Percentiles rank a stretch among this genome's conserved stretches.
These are phyloP conservation scores for Lipomyces sp. DNA, from an alignment of 805 yeast genomes.

Conservation along the genomic window DNA sequence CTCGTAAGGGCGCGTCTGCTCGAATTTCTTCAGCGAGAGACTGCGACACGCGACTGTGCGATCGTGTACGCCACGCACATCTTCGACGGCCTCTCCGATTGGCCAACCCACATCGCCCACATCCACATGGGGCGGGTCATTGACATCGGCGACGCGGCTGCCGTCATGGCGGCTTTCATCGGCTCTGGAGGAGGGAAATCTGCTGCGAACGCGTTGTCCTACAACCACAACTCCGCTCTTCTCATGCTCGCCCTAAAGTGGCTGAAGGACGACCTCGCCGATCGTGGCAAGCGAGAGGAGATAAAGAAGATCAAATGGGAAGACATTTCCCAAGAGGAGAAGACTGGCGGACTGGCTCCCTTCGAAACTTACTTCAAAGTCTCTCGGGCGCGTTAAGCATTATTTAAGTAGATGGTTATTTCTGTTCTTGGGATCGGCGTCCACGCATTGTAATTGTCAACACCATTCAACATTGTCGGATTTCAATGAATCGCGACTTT, in stretches of 20 bases:
- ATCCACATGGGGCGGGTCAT: conserved; percentile 67
- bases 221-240: conserved; percentile 42
- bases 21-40: conserved; percentile 73
- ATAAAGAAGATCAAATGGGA: conserved; percentile 56
- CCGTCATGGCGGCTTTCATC: conserved; percentile 10
- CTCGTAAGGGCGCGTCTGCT: conserved; percentile 79
- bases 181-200: conserved; percentile 43
- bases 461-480: conserved; percentile 7
- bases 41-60: conserved; percentile 67
- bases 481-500: conserved; percentile 7
- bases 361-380: conserved; percentile 37
- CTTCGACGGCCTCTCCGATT: conserved; percentile 87
- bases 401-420: not conserved
- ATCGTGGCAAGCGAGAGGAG: conserved; percentile 61
- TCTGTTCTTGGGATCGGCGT: not conserved
- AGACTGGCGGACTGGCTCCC: conserved; percentile 32
- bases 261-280: conserved; percentile 49
- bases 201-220: conserved; percentile 25
- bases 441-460: conserved; percentile 1
- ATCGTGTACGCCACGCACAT: conserved; percentile 94
- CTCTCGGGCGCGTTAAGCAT: conserved; percentile 31
- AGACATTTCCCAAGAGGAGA: conserved; percentile 52
- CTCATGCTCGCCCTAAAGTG: conserved; percentile 47
- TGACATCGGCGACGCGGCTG: conserved; percentile 21
- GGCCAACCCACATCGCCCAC: conserved; percentile 88